A percentile compares a stretch with the other conserved stretches of the same genome.
phyloP scores from a whole-genome alignment of 2,329 filamentous ascomycete genomes.

The Tolypocladium ovalisporum region DNA sequence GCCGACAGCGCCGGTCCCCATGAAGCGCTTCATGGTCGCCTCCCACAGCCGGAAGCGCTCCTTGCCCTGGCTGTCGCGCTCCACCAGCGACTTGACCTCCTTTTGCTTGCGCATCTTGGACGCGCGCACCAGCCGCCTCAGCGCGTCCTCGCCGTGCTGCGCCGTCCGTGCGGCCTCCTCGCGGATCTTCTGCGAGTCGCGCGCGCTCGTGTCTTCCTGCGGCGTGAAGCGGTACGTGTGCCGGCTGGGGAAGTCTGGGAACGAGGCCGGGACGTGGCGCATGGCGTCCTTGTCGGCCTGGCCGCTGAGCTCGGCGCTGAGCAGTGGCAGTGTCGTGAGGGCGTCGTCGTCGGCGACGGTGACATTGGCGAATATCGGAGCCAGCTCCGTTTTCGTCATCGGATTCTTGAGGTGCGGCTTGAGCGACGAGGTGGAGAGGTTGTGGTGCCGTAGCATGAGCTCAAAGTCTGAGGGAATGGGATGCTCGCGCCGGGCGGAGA shows the following conservation, averaged over 20 bases:
- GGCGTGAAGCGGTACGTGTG: slow-evolving; percentile 54
- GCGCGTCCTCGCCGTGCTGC: slow-evolving; percentile 50
- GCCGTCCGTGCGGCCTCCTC: slow-evolving; percentile 49
- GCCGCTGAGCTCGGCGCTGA: slow-evolving; percentile 47
- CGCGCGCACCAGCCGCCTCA: slow-evolving; percentile 47
- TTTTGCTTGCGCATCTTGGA: slow-evolving; percentile 56
- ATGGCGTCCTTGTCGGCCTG: slow-evolving; percentile 43
- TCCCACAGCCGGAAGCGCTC: slow-evolving; percentile 52
- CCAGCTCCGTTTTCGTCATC: slow-evolving; percentile 26
- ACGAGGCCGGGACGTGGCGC: slow-evolving; percentile 44
- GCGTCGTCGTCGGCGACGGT: slow-evolving; percentile 26
- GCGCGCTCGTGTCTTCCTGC: slow-evolving; percentile 31
- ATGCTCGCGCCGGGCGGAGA: slow-evolving; percentile 38
- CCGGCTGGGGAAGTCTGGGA: slow-evolving; percentile 52
- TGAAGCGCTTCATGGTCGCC: slow-evolving; percentile 45
- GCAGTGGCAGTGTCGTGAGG: slow-evolving; percentile 30
- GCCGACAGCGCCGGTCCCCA: slow-evolving; percentile 21
- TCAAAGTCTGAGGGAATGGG: slow-evolving; percentile 49
- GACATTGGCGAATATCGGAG: slow-evolving; percentile 26
- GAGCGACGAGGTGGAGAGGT: slow-evolving; percentile 38
- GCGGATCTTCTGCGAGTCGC: slow-evolving; percentile 46
- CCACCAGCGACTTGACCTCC: slow-evolving; percentile 46
- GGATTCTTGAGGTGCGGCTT: slow-evolving; percentile 47
- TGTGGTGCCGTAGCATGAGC: slow-evolving; percentile 37
- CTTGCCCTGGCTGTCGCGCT: slow-evolving; percentile 39